Conservation (phyloP, 2,329 filamentous ascomycete species). For the Exophiala calicioides region DNA sequence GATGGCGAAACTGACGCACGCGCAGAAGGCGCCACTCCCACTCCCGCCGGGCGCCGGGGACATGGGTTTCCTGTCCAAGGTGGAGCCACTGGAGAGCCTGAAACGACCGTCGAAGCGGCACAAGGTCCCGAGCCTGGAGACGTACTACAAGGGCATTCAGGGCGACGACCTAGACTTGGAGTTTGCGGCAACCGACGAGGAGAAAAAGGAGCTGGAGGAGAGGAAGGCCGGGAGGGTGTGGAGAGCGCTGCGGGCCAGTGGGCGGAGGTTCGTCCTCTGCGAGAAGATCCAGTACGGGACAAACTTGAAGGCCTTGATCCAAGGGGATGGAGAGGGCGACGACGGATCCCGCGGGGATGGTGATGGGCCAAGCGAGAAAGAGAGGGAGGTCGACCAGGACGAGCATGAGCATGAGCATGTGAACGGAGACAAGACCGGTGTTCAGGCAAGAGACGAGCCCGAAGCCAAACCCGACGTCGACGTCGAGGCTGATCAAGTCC, state of each 20-base stretch:
- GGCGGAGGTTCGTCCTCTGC: conserved; percentile 65
- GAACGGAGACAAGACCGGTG: neutral
- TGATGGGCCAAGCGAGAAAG: too few relatives aligned
- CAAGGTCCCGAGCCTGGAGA: conserved; percentile 67
- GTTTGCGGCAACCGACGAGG: conserved; percentile 68
- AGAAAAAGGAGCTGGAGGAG: conserved; percentile 61
- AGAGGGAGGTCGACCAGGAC: conserved; percentile 9
- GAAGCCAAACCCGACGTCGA: conserved; percentile 3
- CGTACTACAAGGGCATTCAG: conserved; percentile 72
- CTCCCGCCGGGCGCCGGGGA: conserved; percentile 72
- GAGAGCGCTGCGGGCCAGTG: conserved; percentile 79
- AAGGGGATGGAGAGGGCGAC: conserved; percentile 9
- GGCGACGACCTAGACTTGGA: conserved; percentile 83
- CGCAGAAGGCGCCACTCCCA: conserved; percentile 65
- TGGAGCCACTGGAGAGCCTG: conserved; percentile 67
- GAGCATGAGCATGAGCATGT: conserved; percentile 5
- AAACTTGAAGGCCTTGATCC: conserved; percentile 54
- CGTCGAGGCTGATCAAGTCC: neutral
- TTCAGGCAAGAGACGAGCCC: neutral
- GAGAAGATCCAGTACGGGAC: conserved; percentile 85
- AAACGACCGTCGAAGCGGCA: conserved; percentile 66
- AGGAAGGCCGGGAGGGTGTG: conserved; percentile 86
- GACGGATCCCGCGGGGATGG: too few relatives aligned
- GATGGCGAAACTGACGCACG: conserved; percentile 66
- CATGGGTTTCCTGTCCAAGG: conserved; percentile 75